Conservation (phyloP, 73 alveolate genomes). For the Uronychia setigera region DNA sequence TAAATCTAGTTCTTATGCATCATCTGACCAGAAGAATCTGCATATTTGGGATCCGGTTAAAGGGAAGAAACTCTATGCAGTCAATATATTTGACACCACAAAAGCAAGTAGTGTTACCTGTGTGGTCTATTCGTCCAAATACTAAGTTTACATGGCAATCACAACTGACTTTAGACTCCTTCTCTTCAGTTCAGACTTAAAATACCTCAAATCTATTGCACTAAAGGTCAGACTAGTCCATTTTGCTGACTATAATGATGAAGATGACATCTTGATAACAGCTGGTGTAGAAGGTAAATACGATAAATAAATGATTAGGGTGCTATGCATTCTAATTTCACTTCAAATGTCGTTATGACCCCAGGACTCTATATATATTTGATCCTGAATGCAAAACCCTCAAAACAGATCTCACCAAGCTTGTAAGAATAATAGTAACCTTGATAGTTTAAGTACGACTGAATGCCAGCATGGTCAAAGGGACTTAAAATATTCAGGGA, state of each 20-base stretch:
- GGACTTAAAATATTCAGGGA: not conserved
- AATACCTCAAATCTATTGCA: not conserved
- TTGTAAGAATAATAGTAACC: not conserved
- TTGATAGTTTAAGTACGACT: not conserved
- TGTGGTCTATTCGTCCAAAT: not conserved
- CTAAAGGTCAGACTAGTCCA: not conserved
- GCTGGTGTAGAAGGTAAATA: no score
- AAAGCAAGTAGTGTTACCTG: not conserved
- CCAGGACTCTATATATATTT: not conserved
- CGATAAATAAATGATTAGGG: no score
- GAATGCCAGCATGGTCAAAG: not conserved
- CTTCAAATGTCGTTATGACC: not conserved
- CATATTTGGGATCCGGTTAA: conserved; percentile 17
- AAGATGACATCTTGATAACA: no score
- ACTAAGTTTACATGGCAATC: conserved; percentile 2
- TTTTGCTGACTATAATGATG: not conserved
- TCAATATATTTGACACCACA: conserved; percentile 7
- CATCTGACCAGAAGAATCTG: conserved; percentile 9
- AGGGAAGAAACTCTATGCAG: not conserved
- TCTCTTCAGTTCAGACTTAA: no score
- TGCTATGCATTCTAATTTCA: not conserved
- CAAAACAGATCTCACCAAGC: not conserved
- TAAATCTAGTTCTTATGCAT: no score
- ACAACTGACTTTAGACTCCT: no score
- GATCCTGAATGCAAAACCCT: not conserved